These are phyloP conservation scores for Laetiporus sulphureus DNA, from an alignment of 1,284 basidiomycete species.

Conservation along the genomic window DNA sequence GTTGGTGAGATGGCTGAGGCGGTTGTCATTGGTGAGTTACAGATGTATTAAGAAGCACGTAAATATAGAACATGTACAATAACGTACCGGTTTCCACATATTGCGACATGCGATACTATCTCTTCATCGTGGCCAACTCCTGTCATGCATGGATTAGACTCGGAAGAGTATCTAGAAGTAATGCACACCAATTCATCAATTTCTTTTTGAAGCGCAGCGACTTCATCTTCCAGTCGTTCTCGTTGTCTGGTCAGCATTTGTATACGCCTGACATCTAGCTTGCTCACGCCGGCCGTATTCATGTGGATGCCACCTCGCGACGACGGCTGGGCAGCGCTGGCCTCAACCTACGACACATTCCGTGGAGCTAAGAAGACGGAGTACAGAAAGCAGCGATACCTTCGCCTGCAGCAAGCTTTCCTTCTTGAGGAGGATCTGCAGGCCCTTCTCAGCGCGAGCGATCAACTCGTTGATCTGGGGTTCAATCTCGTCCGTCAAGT, in stretches of 20 bases:
- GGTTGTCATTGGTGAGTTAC: constrained; percentile 64
- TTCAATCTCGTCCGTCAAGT: constrained; percentile 69
- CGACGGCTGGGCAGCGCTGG: constrained; percentile 38
- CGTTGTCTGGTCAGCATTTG: constrained; percentile 58
- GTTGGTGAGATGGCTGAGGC: constrained; percentile 50
- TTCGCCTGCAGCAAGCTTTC: constrained; percentile 53
- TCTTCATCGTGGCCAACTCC: constrained; percentile 22
- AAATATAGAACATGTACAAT: background rate
- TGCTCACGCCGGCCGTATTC: constrained; percentile 51
- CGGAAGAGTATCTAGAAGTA: background rate
- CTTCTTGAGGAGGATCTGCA: constrained; percentile 51
- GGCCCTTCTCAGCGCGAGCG: constrained; percentile 60
- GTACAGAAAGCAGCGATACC: constrained; percentile 28
- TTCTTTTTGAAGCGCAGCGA: constrained; percentile 49
- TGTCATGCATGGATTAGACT: constrained; percentile 1
- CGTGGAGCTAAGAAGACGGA: background rate
- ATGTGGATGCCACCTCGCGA: constrained; percentile 33
- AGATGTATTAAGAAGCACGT: constrained; percentile 19
- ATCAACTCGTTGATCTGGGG: constrained; percentile 71
- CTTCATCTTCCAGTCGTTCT: constrained; percentile 52
- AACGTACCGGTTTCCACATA: background rate
- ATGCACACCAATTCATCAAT: constrained; percentile 37
- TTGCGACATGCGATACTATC: background rate
- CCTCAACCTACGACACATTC: constrained; percentile 38
- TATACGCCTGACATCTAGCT: constrained; percentile 54